Base-by-base conservation (phyloP, 2,329 filamentous ascomycete genomes). In the Lasiodiplodia sp. region DNA sequence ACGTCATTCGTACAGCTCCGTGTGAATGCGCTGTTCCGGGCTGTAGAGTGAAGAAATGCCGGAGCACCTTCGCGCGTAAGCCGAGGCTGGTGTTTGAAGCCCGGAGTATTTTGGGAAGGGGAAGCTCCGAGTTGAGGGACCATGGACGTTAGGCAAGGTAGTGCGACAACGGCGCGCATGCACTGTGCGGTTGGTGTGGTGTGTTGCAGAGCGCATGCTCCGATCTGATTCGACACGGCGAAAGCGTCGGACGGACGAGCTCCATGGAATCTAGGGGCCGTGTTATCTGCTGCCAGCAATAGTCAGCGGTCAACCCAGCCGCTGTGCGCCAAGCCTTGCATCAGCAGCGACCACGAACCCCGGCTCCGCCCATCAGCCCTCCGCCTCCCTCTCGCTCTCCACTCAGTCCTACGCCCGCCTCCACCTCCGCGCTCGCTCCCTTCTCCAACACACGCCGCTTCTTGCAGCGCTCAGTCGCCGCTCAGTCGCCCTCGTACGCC, bases 361-460 rank as follows among this genome's bases (percentile, higher is more conserved):
- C 58, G 57, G 47, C 55, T 57, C 44, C 55, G 55, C 60, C 52
- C 63, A 66, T 66, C 63, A 55, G 63, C 63, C 52, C 49, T 40
- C 49, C 25, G 40, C 63, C 38, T 53, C 62, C 49, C 62, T 65
- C 62, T 64, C 49, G 52, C 47, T 40, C 28, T 34, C 44, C 25
- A 23, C 52, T 7, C 62, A 40, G 60, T 47, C 37, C 47, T 25
- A 28, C 51, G 60, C 57, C 31, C 60, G 25, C 16, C 60, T 47
- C 34, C 62, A 34, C 23, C 40, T 65, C 31, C 37, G 62, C 62
- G n/a, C 21, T 55, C 49, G 14, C 49, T 38, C 49, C 28, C 18
- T 37, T 40, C 37, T 34, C 28, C 31, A 14, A 28, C 28, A 5
- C 3, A 38, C 47, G n/a, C 23, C 23, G 28, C 40, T 44, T 49